Percentiles rank a stretch among this genome's conserved stretches.
phyloP scores from a whole-genome alignment of 768 basidiomycete genomes.

The Boletus sensibilis region DNA sequence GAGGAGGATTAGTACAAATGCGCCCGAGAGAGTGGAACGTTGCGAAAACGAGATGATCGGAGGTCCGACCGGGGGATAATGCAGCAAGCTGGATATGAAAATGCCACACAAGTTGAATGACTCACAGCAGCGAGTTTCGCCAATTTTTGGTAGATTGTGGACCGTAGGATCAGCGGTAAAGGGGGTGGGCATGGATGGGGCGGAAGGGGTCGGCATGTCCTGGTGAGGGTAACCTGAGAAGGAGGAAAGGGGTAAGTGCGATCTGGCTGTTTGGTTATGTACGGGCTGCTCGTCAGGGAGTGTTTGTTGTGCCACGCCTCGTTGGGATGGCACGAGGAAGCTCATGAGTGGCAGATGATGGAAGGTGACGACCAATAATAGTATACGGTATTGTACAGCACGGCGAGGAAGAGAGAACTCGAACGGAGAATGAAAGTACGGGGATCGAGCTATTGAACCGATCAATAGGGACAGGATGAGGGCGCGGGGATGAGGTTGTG shows the following conservation, averaged over 20 bases:
- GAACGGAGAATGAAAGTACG: constrained; percentile 20
- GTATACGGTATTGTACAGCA: constrained; percentile 16
- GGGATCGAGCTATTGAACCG: constrained; percentile 17
- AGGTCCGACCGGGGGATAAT: constrained; percentile 14
- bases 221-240: constrained; percentile 37
- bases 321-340: constrained; percentile 37
- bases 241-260: constrained; percentile 39
- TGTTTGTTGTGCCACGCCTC: constrained; percentile 31
- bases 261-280: constrained; percentile 36
- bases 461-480: constrained; percentile 9
- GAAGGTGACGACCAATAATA: constrained; percentile 21
- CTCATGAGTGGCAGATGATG: constrained; percentile 30
- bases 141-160: constrained; percentile 51
- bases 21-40: constrained; percentile 15
- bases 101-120: constrained; percentile 18
- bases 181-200: constrained; percentile 27
- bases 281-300: constrained; percentile 26
- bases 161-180: constrained; percentile 37
- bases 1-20: constrained; percentile 19
- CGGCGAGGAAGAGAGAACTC: constrained; percentile 7
- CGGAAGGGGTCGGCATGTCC: constrained; percentile 30
- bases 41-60: constrained; percentile 24
- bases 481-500: constrained; percentile 2
- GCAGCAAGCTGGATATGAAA: constrained; percentile 7
- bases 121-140: constrained; percentile 78